These are phyloP conservation scores for Globisporangium okanoganense DNA, from an alignment of 352 stramenopile genomes.

Conservation along the genomic window DNA sequence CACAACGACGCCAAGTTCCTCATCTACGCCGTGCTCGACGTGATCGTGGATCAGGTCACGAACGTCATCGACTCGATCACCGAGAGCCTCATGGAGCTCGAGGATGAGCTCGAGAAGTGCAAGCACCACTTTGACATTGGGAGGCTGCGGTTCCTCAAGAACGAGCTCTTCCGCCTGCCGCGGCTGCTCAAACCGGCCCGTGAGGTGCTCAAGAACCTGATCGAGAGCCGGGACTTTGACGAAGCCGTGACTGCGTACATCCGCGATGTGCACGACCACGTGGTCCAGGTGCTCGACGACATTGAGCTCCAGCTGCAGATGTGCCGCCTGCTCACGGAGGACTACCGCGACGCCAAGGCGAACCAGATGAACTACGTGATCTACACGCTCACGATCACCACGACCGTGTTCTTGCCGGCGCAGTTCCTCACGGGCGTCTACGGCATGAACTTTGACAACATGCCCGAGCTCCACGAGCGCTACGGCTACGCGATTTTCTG, in stretches of 20 bases:
- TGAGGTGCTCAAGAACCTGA: slow-evolving; percentile 82
- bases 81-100: slow-evolving; percentile 72
- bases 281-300: slow-evolving; percentile 75
- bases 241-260: slow-evolving; percentile 75
- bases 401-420: slow-evolving; percentile 82
- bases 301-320: slow-evolving; percentile 83
- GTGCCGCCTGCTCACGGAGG: slow-evolving; percentile 71
- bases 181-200: slow-evolving; percentile 75
- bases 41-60: slow-evolving; percentile 84
- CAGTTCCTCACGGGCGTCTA: slow-evolving; percentile 89
- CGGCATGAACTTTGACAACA: slow-evolving; percentile 90
- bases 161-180: slow-evolving; percentile 73
- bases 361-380: slow-evolving; percentile 90
- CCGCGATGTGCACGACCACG: slow-evolving; percentile 84
- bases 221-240: slow-evolving; percentile 81
- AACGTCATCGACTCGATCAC: slow-evolving; percentile 73
- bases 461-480: slow-evolving; percentile 78
- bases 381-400: slow-evolving; percentile 89
- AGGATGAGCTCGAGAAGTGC: slow-evolving; percentile 60
- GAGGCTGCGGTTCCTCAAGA: slow-evolving; percentile 64
- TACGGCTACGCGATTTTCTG: slow-evolving; percentile 86
- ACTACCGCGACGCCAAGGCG: slow-evolving; percentile 78
- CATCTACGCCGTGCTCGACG: slow-evolving; percentile 82
- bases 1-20: slow-evolving; percentile 88
- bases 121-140: slow-evolving; percentile 77